These are phyloP conservation scores for Friedmanniomyces simplex DNA, from an alignment of 495 filamentous ascomycete species.

Conservation along the genomic window DNA sequence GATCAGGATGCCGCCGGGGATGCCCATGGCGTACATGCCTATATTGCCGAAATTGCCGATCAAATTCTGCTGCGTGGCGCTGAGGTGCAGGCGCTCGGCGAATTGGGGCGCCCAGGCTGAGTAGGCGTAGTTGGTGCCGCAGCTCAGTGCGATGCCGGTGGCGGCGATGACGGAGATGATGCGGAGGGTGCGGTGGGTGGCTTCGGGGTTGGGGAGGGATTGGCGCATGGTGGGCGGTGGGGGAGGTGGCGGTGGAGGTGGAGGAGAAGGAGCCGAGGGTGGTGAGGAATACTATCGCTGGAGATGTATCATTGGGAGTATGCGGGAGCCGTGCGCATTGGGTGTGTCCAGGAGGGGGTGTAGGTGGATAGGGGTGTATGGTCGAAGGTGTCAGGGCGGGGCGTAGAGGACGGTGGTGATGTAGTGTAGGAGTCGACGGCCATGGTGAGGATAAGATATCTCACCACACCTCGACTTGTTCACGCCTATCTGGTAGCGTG, in stretches of 20 bases:
- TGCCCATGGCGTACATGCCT: conserved; percentile 87
- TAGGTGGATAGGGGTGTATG: not conserved
- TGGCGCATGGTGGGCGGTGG: not conserved
- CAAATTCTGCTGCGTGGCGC: conserved; percentile 80
- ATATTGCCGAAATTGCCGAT: conserved; percentile 91
- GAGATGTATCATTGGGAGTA: not conserved
- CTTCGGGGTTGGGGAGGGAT: conserved; percentile 14
- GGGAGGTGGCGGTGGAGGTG: too few relatives aligned
- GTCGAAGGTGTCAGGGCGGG: too few relatives aligned
- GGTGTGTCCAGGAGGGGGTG: not conserved
- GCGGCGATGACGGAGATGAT: conserved; percentile 62
- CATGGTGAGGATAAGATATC: too few relatives aligned
- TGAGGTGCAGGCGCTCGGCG: conserved; percentile 71
- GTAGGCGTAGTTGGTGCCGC: conserved; percentile 62
- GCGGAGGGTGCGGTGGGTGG: conserved; percentile 43
- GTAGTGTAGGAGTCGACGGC: too few relatives aligned
- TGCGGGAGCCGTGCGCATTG: not conserved
- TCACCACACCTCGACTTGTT: too few relatives aligned
- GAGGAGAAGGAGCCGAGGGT: too few relatives aligned
- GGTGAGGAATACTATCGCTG: not conserved
- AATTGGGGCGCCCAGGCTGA: conserved; percentile 97
- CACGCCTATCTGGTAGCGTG: not conserved
- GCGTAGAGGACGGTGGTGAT: too few relatives aligned
- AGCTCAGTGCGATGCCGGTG: conserved; percentile 73
- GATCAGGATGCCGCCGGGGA: conserved; percentile 80